Evolutionary conservation across 352 stramenopile species (phyloP).

Genomic region (Globisporangium nunn): DNA sequence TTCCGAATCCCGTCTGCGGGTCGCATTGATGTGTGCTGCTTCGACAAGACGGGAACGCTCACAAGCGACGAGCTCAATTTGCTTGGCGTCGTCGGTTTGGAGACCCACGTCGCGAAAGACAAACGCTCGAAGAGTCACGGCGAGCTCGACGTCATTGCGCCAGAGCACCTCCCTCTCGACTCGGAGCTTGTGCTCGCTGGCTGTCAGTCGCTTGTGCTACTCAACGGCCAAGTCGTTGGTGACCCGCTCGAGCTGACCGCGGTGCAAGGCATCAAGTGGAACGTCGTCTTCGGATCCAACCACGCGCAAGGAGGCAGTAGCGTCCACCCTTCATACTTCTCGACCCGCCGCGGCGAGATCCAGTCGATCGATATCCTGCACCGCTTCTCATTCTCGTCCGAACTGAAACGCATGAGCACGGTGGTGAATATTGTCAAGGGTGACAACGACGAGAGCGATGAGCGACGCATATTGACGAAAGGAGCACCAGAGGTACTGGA

Average conservation of each 20-base stretch:
- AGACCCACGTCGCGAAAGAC: not conserved
- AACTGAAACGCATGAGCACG: slow-evolving; percentile 90
- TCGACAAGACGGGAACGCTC: slow-evolving; percentile 96
- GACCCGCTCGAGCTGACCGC: slow-evolving; percentile 93
- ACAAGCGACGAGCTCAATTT: slow-evolving; percentile 89
- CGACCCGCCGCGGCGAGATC: slow-evolving; percentile 19
- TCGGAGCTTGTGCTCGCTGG: slow-evolving; percentile 37
- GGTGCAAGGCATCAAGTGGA: slow-evolving; percentile 78
- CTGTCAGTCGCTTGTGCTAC: slow-evolving; percentile 90
- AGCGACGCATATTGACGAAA: slow-evolving; percentile 80
- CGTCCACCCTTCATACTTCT: slow-evolving; percentile 26
- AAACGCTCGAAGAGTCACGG: slow-evolving; percentile 2
- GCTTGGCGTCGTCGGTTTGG: slow-evolving; percentile 27
- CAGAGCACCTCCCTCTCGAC: slow-evolving; percentile 27
- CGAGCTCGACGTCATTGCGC: slow-evolving; percentile 25
- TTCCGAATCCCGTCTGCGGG: slow-evolving; percentile 93
- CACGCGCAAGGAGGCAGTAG: slow-evolving; percentile 4
- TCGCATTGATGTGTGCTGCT: slow-evolving; percentile 88
- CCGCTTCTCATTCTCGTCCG: slow-evolving; percentile 85
- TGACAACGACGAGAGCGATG: slow-evolving; percentile 25
- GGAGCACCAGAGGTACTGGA: slow-evolving; percentile 90
- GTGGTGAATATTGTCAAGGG: slow-evolving; percentile 41
- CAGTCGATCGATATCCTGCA: slow-evolving; percentile 59
- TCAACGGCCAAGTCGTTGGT: slow-evolving; percentile 86
- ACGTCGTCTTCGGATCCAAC: slow-evolving; percentile 18